Evolutionary conservation across 1,284 basidiomycete species (phyloP).

Genomic region (Cryptococcus wingfieldii): DNA sequence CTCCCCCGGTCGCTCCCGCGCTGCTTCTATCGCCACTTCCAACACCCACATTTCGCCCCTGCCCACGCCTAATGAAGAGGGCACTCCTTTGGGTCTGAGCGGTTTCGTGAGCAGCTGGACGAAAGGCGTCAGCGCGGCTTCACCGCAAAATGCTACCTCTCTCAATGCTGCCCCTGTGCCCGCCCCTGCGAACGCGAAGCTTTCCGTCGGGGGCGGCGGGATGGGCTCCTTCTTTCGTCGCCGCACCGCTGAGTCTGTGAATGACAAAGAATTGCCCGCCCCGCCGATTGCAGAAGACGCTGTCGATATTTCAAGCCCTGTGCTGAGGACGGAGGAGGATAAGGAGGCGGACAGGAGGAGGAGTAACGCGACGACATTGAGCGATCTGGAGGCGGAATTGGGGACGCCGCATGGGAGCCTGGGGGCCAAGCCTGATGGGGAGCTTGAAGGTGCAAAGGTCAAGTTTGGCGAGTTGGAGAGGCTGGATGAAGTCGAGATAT

Average conservation of each 20-base stretch:
- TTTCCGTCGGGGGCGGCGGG: constrained; percentile 4
- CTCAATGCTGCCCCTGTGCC: neutral
- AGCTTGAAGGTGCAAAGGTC: neutral
- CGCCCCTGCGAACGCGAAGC: constrained; percentile 5
- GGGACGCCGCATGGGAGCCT: constrained; percentile 12
- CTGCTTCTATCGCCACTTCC: constrained; percentile 1
- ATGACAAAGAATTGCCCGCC: constrained; percentile 1
- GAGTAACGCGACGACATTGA: constrained; percentile 13
- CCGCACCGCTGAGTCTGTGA: neutral
- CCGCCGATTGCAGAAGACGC: neutral
- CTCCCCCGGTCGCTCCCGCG: constrained; percentile 12
- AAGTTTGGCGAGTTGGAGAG: neutral
- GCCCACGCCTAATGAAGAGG: neutral
- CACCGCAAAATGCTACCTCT: constrained; percentile 5
- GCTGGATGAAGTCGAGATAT: constrained; percentile 1
- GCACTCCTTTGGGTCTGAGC: constrained; percentile 12
- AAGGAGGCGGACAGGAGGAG: constrained; percentile 6
- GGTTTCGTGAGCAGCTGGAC: constrained; percentile 38
- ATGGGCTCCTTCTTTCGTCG: constrained; percentile 23
- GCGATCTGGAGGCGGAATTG: constrained; percentile 14
- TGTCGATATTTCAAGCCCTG: constrained; percentile 7
- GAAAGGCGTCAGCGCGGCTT: constrained; percentile 24
- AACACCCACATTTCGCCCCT: constrained; percentile 16
- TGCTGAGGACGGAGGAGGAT: constrained; percentile 4
- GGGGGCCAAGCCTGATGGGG: neutral